Percentiles rank a stretch among this genome's conserved stretches.
Evolutionary conservation across 1,284 basidiomycete genomes (phyloP).

Genomic region (Microbotryum saponariae): DNA sequence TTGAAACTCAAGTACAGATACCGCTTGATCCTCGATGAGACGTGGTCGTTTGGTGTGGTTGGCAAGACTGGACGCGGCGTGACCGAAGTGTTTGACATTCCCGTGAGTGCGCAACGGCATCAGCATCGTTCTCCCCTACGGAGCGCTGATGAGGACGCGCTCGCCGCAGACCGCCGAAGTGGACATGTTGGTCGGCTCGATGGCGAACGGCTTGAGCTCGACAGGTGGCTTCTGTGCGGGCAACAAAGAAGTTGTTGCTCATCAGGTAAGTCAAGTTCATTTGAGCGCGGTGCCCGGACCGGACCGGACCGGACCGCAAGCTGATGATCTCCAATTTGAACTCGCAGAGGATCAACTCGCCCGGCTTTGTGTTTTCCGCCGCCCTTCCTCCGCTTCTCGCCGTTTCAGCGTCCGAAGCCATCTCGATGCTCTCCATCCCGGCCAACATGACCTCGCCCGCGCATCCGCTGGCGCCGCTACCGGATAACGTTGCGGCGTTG

Average conservation of each 20-base stretch:
- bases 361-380: slow-evolving; percentile 93
- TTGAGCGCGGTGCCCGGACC: background rate
- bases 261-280: slow-evolving; percentile 54
- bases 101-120: slow-evolving; percentile 49
- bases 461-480: slow-evolving; percentile 53
- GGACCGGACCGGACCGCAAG: background rate
- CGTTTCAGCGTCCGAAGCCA: slow-evolving; percentile 67
- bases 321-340: background rate
- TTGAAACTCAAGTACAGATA: slow-evolving; percentile 94
- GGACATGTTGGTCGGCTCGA: slow-evolving; percentile 61
- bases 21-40: slow-evolving; percentile 88
- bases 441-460: slow-evolving; percentile 27
- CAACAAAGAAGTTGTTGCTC: slow-evolving; percentile 69
- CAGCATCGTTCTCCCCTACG: background rate
- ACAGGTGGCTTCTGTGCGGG: slow-evolving; percentile 95
- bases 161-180: slow-evolving; percentile 45
- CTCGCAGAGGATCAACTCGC: slow-evolving; percentile 84
- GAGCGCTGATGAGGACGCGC: background rate
- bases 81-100: slow-evolving; percentile 86
- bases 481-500: slow-evolving; percentile 70
- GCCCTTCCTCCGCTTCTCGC: slow-evolving; percentile 85
- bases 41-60: slow-evolving; percentile 83
- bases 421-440: slow-evolving; percentile 35
- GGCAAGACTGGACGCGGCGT: slow-evolving; percentile 88
- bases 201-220: slow-evolving; percentile 75